Conservation (phyloP, 2,329 filamentous ascomycete species). For the Xylariaceae sp. region DNA sequence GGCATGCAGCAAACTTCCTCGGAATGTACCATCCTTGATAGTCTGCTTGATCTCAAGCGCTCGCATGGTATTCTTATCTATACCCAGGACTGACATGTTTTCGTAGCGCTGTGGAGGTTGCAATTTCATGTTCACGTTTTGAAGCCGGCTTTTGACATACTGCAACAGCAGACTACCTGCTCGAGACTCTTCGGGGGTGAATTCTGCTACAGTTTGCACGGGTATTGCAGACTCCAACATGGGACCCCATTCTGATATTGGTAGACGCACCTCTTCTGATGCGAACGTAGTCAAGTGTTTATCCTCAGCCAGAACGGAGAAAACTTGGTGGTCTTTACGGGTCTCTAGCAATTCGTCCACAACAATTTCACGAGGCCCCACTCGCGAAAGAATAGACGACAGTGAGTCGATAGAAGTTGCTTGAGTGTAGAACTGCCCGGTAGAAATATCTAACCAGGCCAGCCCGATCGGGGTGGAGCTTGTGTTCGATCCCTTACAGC, state of each 20-base stretch:
- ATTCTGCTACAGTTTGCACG: conserved; percentile 46
- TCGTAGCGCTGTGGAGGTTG: conserved; percentile 76
- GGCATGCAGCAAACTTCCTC: conserved; percentile 86
- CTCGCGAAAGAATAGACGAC: conserved; percentile 75
- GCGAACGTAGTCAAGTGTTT: conserved; percentile 74
- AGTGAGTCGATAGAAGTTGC: conserved; percentile 65
- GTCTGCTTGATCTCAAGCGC: conserved; percentile 87
- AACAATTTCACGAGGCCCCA: conserved; percentile 81
- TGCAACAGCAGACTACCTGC: conserved; percentile 79
- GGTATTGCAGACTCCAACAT: conserved; percentile 74
- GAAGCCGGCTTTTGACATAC: conserved; percentile 77
- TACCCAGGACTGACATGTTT: conserved; percentile 74
- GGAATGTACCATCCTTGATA: conserved; percentile 70
- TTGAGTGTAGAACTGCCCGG: conserved; percentile 90
- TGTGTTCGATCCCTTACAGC: conserved; percentile 2
- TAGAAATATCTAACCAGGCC: conserved; percentile 93
- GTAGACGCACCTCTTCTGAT: conserved; percentile 40
- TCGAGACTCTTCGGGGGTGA: conserved; percentile 65
- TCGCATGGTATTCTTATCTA: conserved; percentile 87
- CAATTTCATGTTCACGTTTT: conserved; percentile 73
- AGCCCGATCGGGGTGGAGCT: conserved; percentile 52
- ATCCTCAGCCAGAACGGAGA: conserved; percentile 69
- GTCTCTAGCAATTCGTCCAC: conserved; percentile 62
- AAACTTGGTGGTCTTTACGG: conserved; percentile 57
- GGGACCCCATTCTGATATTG: conserved; percentile 63